phyloP scores from a whole-genome alignment of 495 filamentous ascomycete species.

The Penicillium crystallinum region DNA sequence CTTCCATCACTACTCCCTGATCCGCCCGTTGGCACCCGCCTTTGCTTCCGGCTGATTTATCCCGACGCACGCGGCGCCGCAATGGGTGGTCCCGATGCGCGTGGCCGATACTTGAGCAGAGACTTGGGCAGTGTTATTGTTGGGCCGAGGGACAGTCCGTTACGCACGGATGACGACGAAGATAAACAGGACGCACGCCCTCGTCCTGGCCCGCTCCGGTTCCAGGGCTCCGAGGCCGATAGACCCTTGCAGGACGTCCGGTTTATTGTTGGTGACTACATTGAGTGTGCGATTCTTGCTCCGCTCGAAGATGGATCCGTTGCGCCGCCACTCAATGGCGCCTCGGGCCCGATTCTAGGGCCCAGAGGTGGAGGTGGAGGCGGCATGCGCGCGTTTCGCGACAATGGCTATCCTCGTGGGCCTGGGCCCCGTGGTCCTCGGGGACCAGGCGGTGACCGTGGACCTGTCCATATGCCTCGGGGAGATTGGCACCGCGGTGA shows the following conservation, averaged over 20 bases:
- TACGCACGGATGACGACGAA: constrained; percentile 45
- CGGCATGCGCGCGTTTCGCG: constrained; percentile 45
- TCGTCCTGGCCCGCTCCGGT: constrained; percentile 23
- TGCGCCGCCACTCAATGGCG: constrained; percentile 43
- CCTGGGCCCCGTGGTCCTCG: constrained; percentile 18
- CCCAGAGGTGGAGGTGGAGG: constrained; percentile 15
- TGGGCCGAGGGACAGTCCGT: constrained; percentile 33
- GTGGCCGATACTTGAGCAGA: constrained; percentile 62
- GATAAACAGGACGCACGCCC: constrained; percentile 20
- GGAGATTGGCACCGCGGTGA: constrained; percentile 45
- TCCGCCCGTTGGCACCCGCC: constrained; percentile 71
- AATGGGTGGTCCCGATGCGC: constrained; percentile 39
- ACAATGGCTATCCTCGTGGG: constrained; percentile 41
- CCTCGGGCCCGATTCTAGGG: constrained; percentile 15
- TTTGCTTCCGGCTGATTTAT: constrained; percentile 83
- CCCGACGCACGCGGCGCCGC: constrained; percentile 62
- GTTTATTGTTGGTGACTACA: constrained; percentile 86
- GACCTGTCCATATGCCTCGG: constrained; percentile 20
- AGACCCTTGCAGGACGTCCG: constrained; percentile 69
- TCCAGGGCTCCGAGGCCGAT: constrained; percentile 53
- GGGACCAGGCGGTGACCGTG: constrained; percentile 29
- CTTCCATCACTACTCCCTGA: constrained; percentile 66
- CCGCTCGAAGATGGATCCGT: constrained; percentile 72
- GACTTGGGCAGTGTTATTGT: constrained; percentile 82
- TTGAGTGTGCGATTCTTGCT: constrained; percentile 73